These are phyloP conservation scores for sunflower (Helianthus annuus) DNA, from an alignment of 129 eudicot genomes.

Conservation along the genomic window HanXRQr2.0-SUNRISE NC_035447.2:78989657-78990156, in stretches of 20 bases:
- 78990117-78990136: slow-evolving; percentile 87
- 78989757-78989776: background rate
- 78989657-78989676: slow-evolving; percentile 17
- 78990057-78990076: slow-evolving; percentile 98
- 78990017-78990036: slow-evolving; percentile 99
- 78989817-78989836: background rate
- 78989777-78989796: background rate
- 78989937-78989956: slow-evolving; percentile 97
- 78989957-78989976: slow-evolving; percentile 98
- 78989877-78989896: slow-evolving; percentile 46
- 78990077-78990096: slow-evolving; percentile 93
- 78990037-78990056: slow-evolving; percentile 95
- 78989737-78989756: background rate
- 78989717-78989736: background rate
- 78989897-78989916: slow-evolving; percentile 84
- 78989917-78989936: slow-evolving; percentile 99
- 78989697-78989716: background rate
- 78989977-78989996: slow-evolving; percentile 96
- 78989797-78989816: background rate
- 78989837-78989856: background rate
- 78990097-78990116: slow-evolving; percentile 87
- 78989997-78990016: slow-evolving; percentile 84
- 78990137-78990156: slow-evolving; percentile 16
- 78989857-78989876: background rate
- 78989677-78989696: background rate